Conservation (phyloP, 352 stramenopile genomes). For the Phytophthora macrochlamydospora region DNA sequence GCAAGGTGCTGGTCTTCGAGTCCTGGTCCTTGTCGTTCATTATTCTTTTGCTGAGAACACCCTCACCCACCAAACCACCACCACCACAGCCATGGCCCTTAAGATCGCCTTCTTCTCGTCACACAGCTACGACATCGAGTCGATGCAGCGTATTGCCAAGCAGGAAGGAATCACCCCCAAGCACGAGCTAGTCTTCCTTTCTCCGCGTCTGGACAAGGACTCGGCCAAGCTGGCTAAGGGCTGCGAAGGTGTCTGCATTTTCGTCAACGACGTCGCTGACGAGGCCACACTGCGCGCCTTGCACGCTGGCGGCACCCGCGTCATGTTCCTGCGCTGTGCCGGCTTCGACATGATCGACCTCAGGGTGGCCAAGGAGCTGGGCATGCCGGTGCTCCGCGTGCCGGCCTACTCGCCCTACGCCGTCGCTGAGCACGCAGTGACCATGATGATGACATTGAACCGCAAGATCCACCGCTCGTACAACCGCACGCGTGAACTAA, state of each 20-base stretch:
- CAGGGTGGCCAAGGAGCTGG: conserved; percentile 49
- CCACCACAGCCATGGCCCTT: conserved; percentile 10
- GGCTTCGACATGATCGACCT: conserved; percentile 78
- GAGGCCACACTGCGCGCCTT: too few relatives aligned
- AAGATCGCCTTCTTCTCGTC: conserved; percentile 70
- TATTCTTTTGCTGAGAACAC: not conserved
- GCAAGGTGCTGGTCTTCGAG: too few relatives aligned
- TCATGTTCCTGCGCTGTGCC: conserved; percentile 71
- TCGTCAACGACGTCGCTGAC: conserved; percentile 79
- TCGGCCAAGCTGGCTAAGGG: conserved; percentile 44
- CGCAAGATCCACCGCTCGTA: conserved; percentile 66
- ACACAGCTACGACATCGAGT: conserved; percentile 57
- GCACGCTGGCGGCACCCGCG: conserved; percentile 51
- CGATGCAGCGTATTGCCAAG: conserved; percentile 37
- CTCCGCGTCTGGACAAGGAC: conserved; percentile 42
- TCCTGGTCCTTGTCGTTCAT: not conserved
- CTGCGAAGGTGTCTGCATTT: conserved; percentile 62
- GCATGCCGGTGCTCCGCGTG: conserved; percentile 55
- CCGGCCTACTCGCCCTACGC: conserved; percentile 73
- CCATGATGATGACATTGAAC: conserved; percentile 76
- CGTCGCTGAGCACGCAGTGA: conserved; percentile 64
- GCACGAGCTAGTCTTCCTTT: conserved; percentile 53
- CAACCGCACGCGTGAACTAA: conserved; percentile 64
- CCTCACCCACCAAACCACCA: not conserved
- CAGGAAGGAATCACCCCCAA: conserved; percentile 32